These are phyloP conservation scores for Cystobasidium sp. DNA, from an alignment of 1,284 basidiomycete species.

Conservation along the genomic window DNA sequence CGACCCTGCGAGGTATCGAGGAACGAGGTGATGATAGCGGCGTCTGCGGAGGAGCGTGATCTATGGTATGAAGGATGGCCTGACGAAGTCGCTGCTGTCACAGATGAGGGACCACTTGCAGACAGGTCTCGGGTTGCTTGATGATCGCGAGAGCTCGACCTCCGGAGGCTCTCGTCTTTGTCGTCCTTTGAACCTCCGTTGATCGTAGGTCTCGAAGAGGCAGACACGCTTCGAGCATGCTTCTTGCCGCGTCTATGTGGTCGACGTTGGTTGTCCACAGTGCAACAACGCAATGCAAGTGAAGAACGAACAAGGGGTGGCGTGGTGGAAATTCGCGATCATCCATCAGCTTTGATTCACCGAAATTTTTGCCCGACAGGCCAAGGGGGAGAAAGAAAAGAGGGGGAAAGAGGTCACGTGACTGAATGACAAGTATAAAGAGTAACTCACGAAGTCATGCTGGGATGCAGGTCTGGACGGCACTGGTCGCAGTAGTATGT, in stretches of 20 bases:
- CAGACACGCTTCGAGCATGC: slow-evolving; percentile 44
- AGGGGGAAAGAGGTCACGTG: neutral
- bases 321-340: neutral
- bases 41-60: slow-evolving; percentile 48
- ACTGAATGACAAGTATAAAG: neutral
- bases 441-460: slow-evolving; percentile 46
- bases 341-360: slow-evolving; percentile 4
- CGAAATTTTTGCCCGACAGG: neutral
- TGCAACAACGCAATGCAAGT: neutral
- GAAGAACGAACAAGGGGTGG: neutral
- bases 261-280: neutral
- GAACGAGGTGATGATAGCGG: slow-evolving; percentile 43
- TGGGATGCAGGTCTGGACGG: slow-evolving; percentile 77
- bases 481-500: slow-evolving; percentile 90
- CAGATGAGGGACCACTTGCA: neutral
- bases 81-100: slow-evolving; percentile 8
- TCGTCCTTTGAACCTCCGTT: slow-evolving; percentile 2
- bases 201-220: slow-evolving; percentile 3
- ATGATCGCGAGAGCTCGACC: slow-evolving; percentile 16
- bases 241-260: slow-evolving; percentile 46
- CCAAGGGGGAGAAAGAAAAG: neutral
- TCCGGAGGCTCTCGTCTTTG: neutral
- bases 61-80: slow-evolving; percentile 32
- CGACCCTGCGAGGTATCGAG: slow-evolving; percentile 52
- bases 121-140: slow-evolving; percentile 11